Base-by-base conservation (phyloP, 106 monocot genomes). In the Apostasia shenzhenica region DNA sequence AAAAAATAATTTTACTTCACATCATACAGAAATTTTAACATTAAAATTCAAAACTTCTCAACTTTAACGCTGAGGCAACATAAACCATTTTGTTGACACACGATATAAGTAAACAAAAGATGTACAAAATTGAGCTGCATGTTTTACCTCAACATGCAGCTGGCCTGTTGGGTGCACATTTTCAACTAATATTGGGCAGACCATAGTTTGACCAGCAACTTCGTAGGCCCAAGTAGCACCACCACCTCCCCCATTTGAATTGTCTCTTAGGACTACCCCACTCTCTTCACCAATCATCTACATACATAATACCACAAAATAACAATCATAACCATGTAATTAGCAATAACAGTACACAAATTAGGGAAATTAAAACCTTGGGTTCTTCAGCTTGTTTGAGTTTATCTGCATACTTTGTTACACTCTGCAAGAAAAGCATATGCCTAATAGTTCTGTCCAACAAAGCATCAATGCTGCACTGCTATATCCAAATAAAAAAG, bases 191-290 rank as follows among this genome's bases (percentile, higher is more conserved):
- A 93, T 90, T 12, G 99, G 99, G 45, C 93, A 99, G 14, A 93
- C 83, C 89, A 99, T 99, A 4, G 90, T 99, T 62, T 90, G 99
- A 0, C 99, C 90, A 49, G 85, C 99, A 77, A 93, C 85, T 77
- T 99, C 99, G 80, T 85, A 99, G 54, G 99, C 93, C 99, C 93
- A 99, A 7, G 99, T 99, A 57, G 99, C 81, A 58, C 99, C 91
- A 14, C 80, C 77, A 67, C 68, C 14, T 41, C 69, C 70, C 45
- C 75, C 70, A 44, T 73, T 57, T 43, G 79, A 71, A 55, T 87
- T 83, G 63, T 99, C 99, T 76, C 77, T 93, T 61, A 99, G 70
- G 50, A 99, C 81, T 37, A 90, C 85, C 37, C 93, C 93, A 64
- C 71, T 85, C 50, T 87, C 85, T 12, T 92, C 81, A 14, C 84